A percentile compares a stretch with the other conserved stretches of the same genome.
Evolutionary conservation across 495 filamentous ascomycete species (phyloP).

Genomic region (Hapsidospora chrysogenum): DNA sequence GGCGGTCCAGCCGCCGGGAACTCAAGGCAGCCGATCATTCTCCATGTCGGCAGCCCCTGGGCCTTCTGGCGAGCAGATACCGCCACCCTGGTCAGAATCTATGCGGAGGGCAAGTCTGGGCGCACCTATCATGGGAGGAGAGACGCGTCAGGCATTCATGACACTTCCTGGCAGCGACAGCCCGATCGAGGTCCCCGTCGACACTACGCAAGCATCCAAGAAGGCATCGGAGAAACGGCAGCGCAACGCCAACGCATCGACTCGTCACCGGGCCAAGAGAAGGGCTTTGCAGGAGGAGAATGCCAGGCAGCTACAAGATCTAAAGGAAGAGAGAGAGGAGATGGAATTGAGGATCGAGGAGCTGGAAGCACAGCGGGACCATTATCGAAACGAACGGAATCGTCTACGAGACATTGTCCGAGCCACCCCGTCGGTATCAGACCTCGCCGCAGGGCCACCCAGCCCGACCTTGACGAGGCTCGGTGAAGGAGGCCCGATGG

Average conservation of each 20-base stretch:
- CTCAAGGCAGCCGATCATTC: too few relatives aligned
- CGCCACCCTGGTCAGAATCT: too few relatives aligned
- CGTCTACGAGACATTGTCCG: slow-evolving; percentile 47
- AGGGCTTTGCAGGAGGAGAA: slow-evolving; percentile 65
- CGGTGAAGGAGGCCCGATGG: slow-evolving; percentile 14
- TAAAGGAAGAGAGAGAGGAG: slow-evolving; percentile 40
- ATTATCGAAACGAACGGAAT: slow-evolving; percentile 38
- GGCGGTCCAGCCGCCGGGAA: neutral
- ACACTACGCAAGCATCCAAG: slow-evolving; percentile 68
- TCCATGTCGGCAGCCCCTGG: too few relatives aligned
- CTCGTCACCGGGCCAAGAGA: slow-evolving; percentile 70
- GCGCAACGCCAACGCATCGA: slow-evolving; percentile 85
- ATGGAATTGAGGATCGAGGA: slow-evolving; percentile 26
- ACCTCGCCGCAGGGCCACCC: slow-evolving; percentile 28
- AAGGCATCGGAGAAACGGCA: slow-evolving; percentile 81
- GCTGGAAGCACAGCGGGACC: slow-evolving; percentile 28
- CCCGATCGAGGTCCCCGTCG: slow-evolving; percentile 41
- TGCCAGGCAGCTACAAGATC: slow-evolving; percentile 41
- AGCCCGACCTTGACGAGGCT: slow-evolving; percentile 21
- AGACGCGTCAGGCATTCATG: slow-evolving; percentile 8
- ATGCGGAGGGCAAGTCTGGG: too few relatives aligned
- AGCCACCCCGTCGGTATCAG: slow-evolving; percentile 32
- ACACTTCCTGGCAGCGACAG: slow-evolving; percentile 5
- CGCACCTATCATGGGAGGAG: neutral
- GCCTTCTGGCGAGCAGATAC: too few relatives aligned